Evolutionary conservation across 2,329 filamentous ascomycete genomes (phyloP).

Genomic region (Neofusicoccum cordaticola): DNA sequence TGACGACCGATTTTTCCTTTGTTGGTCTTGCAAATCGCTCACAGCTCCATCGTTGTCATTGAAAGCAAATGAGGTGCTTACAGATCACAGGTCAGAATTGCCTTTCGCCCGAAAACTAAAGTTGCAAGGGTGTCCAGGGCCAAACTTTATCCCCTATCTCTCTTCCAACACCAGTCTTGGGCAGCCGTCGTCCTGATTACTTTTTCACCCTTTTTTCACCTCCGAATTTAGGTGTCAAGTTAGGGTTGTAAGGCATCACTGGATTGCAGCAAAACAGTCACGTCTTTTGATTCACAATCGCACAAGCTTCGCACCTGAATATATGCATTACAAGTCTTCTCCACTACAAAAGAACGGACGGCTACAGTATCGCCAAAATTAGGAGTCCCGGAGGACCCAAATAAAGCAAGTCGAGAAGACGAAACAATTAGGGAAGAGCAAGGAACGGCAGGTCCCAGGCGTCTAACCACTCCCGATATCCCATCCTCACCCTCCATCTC

Average conservation of each 20-base stretch:
- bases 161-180: no score
- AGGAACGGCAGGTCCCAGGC: background rate
- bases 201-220: no score
- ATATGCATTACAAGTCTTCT: background rate
- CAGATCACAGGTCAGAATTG: background rate
- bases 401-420: background rate
- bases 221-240: no score
- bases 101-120: background rate
- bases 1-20: background rate
- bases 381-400: background rate
- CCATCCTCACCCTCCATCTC: background rate
- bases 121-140: no score
- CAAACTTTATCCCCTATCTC: background rate
- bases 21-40: background rate
- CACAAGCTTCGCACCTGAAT: no score
- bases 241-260: no score
- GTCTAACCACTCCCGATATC: background rate
- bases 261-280: no score
- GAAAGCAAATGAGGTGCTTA: background rate
- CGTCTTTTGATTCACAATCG: background rate
- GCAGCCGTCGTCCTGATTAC: no score
- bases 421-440: background rate
- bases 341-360: background rate
- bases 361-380: background rate
- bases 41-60: background rate